These are phyloP conservation scores for Boletus fagicola DNA, from an alignment of 768 basidiomycete genomes.

Conservation along the genomic window DNA sequence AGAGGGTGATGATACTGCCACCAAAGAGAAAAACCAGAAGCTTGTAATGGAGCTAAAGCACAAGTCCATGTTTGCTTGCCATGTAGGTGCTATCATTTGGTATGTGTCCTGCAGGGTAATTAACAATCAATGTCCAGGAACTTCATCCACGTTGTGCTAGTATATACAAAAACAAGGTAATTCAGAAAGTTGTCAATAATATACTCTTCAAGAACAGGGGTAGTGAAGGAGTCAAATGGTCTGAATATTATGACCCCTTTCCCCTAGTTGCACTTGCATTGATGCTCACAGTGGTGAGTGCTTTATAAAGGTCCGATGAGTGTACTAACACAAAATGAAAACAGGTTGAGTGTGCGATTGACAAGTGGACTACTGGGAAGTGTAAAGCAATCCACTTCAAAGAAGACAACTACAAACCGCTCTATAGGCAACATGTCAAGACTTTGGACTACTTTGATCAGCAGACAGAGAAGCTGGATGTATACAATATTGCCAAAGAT, in stretches of 20 bases:
- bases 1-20: not conserved
- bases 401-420: not conserved
- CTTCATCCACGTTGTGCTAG: not conserved
- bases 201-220: not conserved
- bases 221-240: not conserved
- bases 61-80: not conserved
- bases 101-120: not conserved
- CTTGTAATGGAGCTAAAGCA: not conserved
- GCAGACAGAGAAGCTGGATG: not conserved
- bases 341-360: not conserved
- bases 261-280: not conserved
- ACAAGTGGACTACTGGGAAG: not conserved
- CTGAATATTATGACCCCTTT: not conserved
- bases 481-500: not conserved
- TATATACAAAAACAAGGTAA: not conserved
- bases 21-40: not conserved
- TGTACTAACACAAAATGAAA: not conserved
- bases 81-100: not conserved
- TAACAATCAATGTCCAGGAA: not conserved
- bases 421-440: not conserved
- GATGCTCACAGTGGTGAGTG: not conserved
- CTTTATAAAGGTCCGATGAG: too few species aligned
- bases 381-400: not conserved
- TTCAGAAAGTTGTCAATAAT: not conserved
- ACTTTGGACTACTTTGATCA: not conserved